These are phyloP conservation scores for Gonapodya sp. DNA, from an alignment of 192 early-diverging fungal species.

Conservation along the genomic window DNA sequence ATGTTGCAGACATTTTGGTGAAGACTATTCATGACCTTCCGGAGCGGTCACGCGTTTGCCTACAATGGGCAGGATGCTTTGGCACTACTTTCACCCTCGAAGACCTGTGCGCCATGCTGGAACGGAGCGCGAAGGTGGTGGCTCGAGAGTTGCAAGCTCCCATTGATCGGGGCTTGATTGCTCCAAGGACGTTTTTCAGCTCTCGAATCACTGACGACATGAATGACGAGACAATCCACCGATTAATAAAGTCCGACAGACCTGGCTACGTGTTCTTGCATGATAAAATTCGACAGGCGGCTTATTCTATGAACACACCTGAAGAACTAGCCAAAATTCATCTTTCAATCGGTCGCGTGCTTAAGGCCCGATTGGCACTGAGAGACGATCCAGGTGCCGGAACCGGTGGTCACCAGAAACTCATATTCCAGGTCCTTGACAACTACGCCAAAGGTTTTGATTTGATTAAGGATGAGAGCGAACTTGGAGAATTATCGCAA, in stretches of 20 bases:
- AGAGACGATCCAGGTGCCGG: neutral
- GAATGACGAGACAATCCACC: neutral
- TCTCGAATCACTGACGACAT: neutral
- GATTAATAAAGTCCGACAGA: neutral
- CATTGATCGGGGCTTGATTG: neutral
- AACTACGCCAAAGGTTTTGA: neutral
- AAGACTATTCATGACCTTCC: neutral
- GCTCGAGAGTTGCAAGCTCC: neutral
- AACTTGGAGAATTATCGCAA: neutral
- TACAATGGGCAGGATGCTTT: neutral
- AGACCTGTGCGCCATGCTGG: conserved; percentile 3
- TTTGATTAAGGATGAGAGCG: neutral
- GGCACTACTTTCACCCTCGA: conserved; percentile 5
- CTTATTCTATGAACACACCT: neutral
- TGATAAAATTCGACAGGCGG: neutral
- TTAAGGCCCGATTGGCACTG: neutral
- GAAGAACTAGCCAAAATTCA: neutral
- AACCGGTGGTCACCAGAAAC: neutral
- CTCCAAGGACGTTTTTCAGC: neutral
- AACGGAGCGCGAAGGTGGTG: neutral
- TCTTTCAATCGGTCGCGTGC: neutral
- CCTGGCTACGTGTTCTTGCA: conserved; percentile 3
- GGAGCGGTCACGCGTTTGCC: neutral
- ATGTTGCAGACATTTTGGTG: conserved; percentile 10
- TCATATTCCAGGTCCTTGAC: neutral